Conservation (phyloP, 352 stramenopile genomes). For the Globisporangium paddicum region DNA sequence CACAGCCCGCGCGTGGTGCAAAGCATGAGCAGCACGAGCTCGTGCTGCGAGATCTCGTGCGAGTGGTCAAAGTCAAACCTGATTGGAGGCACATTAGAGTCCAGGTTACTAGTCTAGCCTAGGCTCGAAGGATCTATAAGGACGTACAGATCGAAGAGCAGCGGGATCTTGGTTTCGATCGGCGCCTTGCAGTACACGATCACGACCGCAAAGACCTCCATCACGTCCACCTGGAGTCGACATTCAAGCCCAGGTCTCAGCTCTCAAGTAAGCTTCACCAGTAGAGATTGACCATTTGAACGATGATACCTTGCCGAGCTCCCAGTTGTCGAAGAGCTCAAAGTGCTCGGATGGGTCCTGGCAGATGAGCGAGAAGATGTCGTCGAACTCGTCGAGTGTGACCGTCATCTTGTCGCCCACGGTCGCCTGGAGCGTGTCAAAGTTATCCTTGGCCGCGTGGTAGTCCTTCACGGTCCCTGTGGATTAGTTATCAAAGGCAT, state of each 20-base stretch:
- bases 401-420: slow-evolving; percentile 77
- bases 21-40: slow-evolving; percentile 69
- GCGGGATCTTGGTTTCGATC: slow-evolving; percentile 61
- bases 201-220: slow-evolving; percentile 72
- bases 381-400: slow-evolving; percentile 65
- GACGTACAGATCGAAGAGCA: slow-evolving; percentile 62
- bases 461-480: slow-evolving; percentile 41
- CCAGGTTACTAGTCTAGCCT: neutral
- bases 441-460: slow-evolving; percentile 48
- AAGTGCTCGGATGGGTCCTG: slow-evolving; percentile 68
- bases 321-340: slow-evolving; percentile 57
- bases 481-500: too few relatives aligned
- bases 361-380: slow-evolving; percentile 76
- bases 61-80: slow-evolving; percentile 81
- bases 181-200: slow-evolving; percentile 67
- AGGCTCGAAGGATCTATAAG: neutral
- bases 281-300: neutral
- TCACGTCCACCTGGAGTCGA: slow-evolving; percentile 48
- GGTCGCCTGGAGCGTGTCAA: slow-evolving; percentile 50
- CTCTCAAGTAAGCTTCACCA: neutral
- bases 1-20: slow-evolving; percentile 69
- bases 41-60: slow-evolving; percentile 53
- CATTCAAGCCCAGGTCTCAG: neutral
- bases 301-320: slow-evolving; percentile 39
- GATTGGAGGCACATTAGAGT: neutral